These are phyloP conservation scores for Lagerstroemia speciosa DNA, from an alignment of 345 rosid genomes.

Conservation along the genomic window DNA sequence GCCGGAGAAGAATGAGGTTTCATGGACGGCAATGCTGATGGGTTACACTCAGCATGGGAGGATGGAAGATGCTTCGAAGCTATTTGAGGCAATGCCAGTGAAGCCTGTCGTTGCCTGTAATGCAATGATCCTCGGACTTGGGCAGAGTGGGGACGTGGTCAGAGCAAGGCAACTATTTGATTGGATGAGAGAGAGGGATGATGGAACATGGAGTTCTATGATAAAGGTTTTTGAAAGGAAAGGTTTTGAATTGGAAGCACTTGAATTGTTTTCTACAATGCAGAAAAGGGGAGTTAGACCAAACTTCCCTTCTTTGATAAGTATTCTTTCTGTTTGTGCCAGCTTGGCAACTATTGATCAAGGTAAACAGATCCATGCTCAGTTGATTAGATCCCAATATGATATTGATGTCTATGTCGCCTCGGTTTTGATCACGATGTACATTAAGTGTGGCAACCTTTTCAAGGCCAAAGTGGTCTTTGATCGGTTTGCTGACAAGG, in stretches of 20 bases:
- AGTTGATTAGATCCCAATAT: constrained; percentile 47
- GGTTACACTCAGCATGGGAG: constrained; percentile 64
- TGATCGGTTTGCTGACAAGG: constrained; percentile 49
- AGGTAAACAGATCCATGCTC: constrained; percentile 70
- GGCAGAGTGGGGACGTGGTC: constrained; percentile 40
- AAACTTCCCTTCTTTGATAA: constrained; percentile 53
- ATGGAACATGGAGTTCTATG: constrained; percentile 58
- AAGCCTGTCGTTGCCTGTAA: constrained; percentile 49
- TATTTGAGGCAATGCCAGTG: constrained; percentile 39
- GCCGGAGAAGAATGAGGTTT: constrained; percentile 72
- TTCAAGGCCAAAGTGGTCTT: constrained; percentile 49
- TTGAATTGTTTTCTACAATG: constrained; percentile 53
- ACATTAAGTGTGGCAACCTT: constrained; percentile 72
- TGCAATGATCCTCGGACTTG: constrained; percentile 65
- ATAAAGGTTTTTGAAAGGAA: constrained; percentile 64
- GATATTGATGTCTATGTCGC: constrained; percentile 63
- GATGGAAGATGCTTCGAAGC: constrained; percentile 13
- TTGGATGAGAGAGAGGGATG: constrained; percentile 50
- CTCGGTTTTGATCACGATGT: constrained; percentile 77
- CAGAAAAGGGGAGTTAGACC: constrained; percentile 46
- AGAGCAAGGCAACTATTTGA: constrained; percentile 52
- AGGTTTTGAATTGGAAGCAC: constrained; percentile 58
- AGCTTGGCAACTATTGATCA: constrained; percentile 59
- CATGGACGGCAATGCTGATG: constrained; percentile 75
- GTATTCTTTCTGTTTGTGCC: constrained; percentile 60